Conservation (phyloP, 306 rosid species). For the Hippophae gyantsensis region DNA sequence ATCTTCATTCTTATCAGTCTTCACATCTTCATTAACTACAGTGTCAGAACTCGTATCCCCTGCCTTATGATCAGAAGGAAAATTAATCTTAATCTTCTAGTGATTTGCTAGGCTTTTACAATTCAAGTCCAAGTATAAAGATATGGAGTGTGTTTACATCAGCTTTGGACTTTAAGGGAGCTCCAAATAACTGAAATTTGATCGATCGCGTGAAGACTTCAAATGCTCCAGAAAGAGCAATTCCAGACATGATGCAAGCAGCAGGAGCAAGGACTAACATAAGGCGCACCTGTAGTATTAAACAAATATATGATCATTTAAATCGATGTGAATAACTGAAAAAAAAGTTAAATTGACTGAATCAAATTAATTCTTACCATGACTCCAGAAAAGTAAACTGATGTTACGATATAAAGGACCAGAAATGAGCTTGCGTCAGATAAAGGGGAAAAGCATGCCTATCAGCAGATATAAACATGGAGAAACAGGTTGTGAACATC, state of each 20-base stretch:
- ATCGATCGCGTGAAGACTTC: conserved; percentile 86
- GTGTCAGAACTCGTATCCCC: conserved; percentile 45
- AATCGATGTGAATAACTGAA: conserved; percentile 10
- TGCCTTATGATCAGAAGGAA: conserved; percentile 38
- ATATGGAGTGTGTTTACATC: conserved; percentile 35
- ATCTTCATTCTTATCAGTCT: conserved; percentile 59
- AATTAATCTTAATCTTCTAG: conserved; percentile 13
- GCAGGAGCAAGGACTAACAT: conserved; percentile 99
- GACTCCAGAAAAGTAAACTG: conserved; percentile 96
- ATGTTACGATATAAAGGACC: conserved; percentile 71
- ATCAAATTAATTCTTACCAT: conserved; percentile 57
- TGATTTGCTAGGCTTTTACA: conserved; percentile 14
- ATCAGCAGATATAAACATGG: conserved; percentile 25
- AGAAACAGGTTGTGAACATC: conserved; percentile 11
- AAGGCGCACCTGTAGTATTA: conserved; percentile 72
- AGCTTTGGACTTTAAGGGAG: conserved; percentile 25
- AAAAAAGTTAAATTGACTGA: conserved; percentile 6
- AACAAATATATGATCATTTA: conserved; percentile 16
- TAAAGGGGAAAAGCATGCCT: conserved; percentile 93
- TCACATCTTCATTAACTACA: conserved; percentile 38
- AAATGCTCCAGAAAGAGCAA: conserved; percentile 96
- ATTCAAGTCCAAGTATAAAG: conserved; percentile 14
- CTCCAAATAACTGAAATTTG: conserved; percentile 78
- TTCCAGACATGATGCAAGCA: conserved; percentile 94
- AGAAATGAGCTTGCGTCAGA: conserved; percentile 96